phyloP scores from a whole-genome alignment of 331 rosid species.

The Phaseolus coccineus region DNA sequence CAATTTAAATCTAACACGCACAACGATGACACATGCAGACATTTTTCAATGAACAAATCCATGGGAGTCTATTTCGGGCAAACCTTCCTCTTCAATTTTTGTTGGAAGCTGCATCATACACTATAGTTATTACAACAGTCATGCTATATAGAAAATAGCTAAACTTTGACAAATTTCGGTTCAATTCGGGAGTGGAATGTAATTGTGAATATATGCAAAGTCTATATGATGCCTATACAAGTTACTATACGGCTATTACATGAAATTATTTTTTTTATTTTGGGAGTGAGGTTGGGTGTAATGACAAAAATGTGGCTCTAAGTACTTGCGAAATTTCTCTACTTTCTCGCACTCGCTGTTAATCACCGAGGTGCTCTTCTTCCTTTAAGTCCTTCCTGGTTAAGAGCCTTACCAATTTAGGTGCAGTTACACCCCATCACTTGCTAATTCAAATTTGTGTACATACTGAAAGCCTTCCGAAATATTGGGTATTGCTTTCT shows the following conservation, averaged over 20 bases:
- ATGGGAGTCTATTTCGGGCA: conserved; percentile 27
- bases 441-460: conserved; percentile 30
- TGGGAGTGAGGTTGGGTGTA: background rate
- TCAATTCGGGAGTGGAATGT: conserved; percentile 11
- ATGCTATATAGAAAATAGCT: conserved; percentile 12
- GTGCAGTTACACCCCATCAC: background rate
- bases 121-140: conserved; percentile 33
- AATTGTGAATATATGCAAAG: conserved; percentile 36
- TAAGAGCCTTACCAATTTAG: too few relatives aligned
- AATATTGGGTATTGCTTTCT: conserved; percentile 22
- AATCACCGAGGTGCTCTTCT: too few relatives aligned
- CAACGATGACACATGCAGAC: conserved; percentile 18
- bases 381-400: too few relatives aligned
- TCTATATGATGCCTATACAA: conserved; percentile 31
- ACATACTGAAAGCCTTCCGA: conserved; percentile 18
- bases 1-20: conserved; percentile 35
- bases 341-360: too few relatives aligned
- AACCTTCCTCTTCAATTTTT: conserved; percentile 41
- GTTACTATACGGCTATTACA: conserved; percentile 6
- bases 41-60: conserved; percentile 28
- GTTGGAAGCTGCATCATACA: conserved; percentile 47
- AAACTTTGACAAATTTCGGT: background rate
- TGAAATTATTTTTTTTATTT: background rate
- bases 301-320: conserved; percentile 45
- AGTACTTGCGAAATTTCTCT: too few relatives aligned